phyloP scores from a whole-genome alignment of 441 rosid genomes.

The Theobroma grandiflorum region DNA sequence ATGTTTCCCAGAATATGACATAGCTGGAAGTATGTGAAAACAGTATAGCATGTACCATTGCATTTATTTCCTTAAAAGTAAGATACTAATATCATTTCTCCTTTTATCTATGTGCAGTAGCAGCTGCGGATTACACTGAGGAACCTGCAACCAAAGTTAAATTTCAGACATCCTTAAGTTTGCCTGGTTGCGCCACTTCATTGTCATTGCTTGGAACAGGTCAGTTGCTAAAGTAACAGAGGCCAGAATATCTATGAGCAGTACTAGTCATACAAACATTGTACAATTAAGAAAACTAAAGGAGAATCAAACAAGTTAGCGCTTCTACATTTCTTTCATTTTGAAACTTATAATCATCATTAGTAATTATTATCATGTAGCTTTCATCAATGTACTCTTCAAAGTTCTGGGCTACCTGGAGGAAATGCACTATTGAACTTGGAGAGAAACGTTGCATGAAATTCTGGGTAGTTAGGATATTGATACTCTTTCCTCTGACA shows the following conservation, averaged over 20 bases:
- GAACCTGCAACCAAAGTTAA: constrained; percentile 78
- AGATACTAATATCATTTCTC: background rate
- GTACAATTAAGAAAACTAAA: background rate
- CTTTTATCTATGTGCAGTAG: constrained; percentile 47
- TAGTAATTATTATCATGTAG: background rate
- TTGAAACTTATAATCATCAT: background rate
- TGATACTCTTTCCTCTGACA: background rate
- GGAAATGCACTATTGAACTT: background rate
- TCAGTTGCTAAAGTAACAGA: constrained; percentile 35
- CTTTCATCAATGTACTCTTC: background rate
- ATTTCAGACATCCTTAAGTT: constrained; percentile 64
- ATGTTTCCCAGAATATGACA: background rate
- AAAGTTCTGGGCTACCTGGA: background rate
- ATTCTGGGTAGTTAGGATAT: background rate
- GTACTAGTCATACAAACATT: background rate
- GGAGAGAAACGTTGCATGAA: background rate
- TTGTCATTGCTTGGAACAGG: constrained; percentile 80
- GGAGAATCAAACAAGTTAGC: background rate
- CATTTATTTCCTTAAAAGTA: background rate
- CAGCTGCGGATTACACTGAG: constrained; percentile 60
- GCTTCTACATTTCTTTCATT: background rate
- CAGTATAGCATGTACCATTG: background rate
- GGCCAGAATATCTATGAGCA: background rate
- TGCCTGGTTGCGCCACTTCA: constrained; percentile 71
- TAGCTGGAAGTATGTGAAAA: background rate